Conservation (phyloP, 2,329 filamentous ascomycete genomes). For the Alternaria novae-zelandiae region DNA sequence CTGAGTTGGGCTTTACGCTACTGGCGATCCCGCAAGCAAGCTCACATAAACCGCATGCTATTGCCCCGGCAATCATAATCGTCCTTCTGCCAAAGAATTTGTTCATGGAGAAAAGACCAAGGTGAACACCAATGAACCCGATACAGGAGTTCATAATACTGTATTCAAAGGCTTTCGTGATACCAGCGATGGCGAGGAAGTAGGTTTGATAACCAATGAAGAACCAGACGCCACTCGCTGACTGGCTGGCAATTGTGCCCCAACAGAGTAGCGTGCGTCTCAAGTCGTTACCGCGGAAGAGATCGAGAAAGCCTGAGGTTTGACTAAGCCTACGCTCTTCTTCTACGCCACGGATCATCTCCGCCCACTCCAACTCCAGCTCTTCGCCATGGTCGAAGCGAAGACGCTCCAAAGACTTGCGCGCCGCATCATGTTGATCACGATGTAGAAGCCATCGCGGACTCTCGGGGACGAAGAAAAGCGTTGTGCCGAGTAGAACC, state of each 20-base stretch:
- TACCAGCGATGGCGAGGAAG: conserved; percentile 39
- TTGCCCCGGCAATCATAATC: conserved; percentile 57
- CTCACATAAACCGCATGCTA: conserved; percentile 54
- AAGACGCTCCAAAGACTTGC: conserved; percentile 21
- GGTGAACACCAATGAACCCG: conserved; percentile 57
- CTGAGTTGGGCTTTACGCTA: conserved; percentile 29
- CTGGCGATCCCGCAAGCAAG: conserved; percentile 53
- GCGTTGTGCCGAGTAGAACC: conserved; percentile 50
- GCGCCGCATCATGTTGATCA: conserved; percentile 19
- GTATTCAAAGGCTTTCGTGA: conserved; percentile 54
- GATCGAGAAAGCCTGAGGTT: conserved; percentile 57
- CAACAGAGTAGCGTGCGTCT: conserved; percentile 60
- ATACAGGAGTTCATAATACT: conserved; percentile 59
- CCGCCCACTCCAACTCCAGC: conserved; percentile 35
- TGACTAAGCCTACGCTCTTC: conserved; percentile 54
- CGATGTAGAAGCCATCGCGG: conserved; percentile 53
- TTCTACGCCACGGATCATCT: conserved; percentile 35
- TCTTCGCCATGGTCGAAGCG: conserved; percentile 25
- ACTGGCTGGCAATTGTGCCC: conserved; percentile 56
- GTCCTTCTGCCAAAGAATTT: conserved; percentile 55
- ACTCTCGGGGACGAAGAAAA: conserved; percentile 36
- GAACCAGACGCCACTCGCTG: conserved; percentile 57
- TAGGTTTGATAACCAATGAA: conserved; percentile 60
- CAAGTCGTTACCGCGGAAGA: conserved; percentile 58
- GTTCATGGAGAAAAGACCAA: conserved; percentile 58